Percentiles rank a stretch among this genome's conserved stretches.
phyloP scores from a whole-genome alignment of 305 asterid species.

The Solanum hybrid region DNA sequence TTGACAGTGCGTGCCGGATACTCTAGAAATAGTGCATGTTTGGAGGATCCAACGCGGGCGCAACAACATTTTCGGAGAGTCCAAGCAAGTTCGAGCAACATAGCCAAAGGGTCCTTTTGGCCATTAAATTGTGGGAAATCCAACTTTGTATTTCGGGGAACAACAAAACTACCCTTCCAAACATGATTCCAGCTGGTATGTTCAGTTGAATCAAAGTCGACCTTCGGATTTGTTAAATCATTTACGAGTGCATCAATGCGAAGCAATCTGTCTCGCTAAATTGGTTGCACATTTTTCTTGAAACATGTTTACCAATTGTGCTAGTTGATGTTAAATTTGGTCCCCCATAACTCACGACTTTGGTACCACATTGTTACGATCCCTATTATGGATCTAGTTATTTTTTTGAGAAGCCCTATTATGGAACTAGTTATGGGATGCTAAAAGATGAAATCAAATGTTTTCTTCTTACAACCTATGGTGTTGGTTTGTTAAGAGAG shows the following conservation, averaged over 20 bases:
- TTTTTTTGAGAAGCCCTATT: neutral
- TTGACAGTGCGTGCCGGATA: neutral
- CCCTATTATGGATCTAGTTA: neutral
- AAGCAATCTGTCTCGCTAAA: neutral
- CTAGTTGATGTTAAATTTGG: neutral
- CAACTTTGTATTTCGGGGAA: neutral
- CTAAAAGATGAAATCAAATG: neutral
- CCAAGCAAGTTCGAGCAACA: neutral
- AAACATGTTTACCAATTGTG: neutral
- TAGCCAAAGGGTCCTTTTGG: neutral
- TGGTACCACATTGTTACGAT: neutral
- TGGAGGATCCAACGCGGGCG: neutral
- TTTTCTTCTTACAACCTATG: neutral
- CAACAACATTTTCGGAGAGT: neutral
- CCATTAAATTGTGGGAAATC: neutral
- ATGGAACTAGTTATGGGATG: neutral
- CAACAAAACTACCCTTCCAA: neutral
- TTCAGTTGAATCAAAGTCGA: neutral
- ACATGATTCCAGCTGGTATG: neutral
- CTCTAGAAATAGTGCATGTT: neutral
- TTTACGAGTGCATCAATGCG: neutral
- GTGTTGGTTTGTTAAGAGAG: neutral
- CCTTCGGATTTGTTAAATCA: neutral
- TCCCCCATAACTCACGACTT: neutral
- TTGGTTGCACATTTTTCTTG: neutral